Conservation (phyloP, 2,329 filamentous ascomycete species). For the Rachicladosporium sp. region DNA sequence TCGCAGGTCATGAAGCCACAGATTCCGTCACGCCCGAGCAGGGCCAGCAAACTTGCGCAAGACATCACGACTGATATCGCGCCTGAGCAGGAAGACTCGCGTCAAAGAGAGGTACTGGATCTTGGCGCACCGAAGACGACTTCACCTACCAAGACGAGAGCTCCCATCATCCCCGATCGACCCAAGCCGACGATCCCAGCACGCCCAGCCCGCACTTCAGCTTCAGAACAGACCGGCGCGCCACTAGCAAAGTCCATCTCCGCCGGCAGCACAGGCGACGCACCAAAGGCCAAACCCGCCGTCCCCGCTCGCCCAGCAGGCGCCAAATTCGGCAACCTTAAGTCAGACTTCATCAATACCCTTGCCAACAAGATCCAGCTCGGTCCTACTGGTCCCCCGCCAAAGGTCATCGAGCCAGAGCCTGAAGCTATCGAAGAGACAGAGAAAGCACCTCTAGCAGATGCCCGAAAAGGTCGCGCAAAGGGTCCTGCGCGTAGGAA, state of each 20-base stretch:
- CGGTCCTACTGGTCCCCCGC: conserved; percentile 58
- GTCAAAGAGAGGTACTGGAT: conserved; percentile 10
- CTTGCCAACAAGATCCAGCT: conserved; percentile 79
- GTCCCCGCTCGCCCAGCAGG: conserved; percentile 68
- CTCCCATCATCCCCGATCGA: conserved; percentile 43
- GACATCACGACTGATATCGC: conserved; percentile 22
- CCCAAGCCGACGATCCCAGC: conserved; percentile 53
- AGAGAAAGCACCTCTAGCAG: conserved; percentile 63
- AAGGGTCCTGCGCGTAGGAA: conserved; percentile 73
- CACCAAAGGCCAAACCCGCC: conserved; percentile 64
- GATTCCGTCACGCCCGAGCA: conserved; percentile 19
- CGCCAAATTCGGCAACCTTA: conserved; percentile 79
- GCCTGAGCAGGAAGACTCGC: conserved; percentile 18
- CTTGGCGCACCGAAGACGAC: conserved; percentile 10
- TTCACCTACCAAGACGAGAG: conserved; percentile 40
- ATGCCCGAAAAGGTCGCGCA: conserved; percentile 83
- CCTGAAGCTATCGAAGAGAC: conserved; percentile 45
- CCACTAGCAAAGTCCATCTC: conserved; percentile 10
- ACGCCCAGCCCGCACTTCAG: conserved; percentile 42
- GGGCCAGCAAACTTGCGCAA: conserved; percentile 19
- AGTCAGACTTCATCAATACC: conserved; percentile 85
- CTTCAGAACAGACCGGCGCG: conserved; percentile 8
- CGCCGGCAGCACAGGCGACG: conserved; percentile 9
- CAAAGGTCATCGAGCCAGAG: conserved; percentile 57
- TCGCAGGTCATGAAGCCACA: conserved; percentile 16